phyloP scores from a whole-genome alignment of 2,329 filamentous ascomycete genomes.

The Dactylellina drechsleri region DNA sequence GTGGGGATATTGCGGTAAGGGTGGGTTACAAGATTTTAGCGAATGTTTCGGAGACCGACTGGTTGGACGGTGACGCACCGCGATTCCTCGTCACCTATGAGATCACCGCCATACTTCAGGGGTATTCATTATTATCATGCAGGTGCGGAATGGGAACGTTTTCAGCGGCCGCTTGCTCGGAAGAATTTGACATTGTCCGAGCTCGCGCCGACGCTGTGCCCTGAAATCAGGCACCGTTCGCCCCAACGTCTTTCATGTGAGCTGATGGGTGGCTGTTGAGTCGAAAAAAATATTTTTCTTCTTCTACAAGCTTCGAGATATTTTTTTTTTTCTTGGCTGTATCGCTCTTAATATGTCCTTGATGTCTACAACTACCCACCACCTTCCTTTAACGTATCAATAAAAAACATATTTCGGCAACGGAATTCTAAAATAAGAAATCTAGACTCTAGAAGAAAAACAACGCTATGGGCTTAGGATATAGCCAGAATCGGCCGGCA shows the following conservation, averaged over 20 bases:
- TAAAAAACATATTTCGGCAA: too few relatives aligned
- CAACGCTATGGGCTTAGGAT: too few relatives aligned
- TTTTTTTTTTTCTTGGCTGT: background rate
- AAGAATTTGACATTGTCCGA: conserved; percentile 43
- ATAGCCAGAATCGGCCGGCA: too few relatives aligned
- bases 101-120: conserved; percentile 28
- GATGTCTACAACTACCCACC: too few relatives aligned
- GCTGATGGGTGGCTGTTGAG: background rate
- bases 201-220: conserved; percentile 27
- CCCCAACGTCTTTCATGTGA: background rate
- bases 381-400: too few relatives aligned
- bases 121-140: conserved; percentile 8
- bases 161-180: conserved; percentile 46
- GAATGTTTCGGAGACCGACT: conserved; percentile 39
- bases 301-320: background rate
- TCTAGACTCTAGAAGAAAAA: too few relatives aligned
- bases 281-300: background rate
- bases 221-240: conserved; percentile 28
- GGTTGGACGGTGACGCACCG: conserved; percentile 31
- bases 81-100: conserved; percentile 33
- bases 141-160: conserved; percentile 33
- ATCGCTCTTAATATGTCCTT: background rate
- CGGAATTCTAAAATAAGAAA: too few relatives aligned
- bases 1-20: conserved; percentile 36
- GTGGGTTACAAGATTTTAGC: conserved; percentile 52